Conservation (phyloP, 192 early-diverging fungal species). For the Endogone sp. region DNA sequence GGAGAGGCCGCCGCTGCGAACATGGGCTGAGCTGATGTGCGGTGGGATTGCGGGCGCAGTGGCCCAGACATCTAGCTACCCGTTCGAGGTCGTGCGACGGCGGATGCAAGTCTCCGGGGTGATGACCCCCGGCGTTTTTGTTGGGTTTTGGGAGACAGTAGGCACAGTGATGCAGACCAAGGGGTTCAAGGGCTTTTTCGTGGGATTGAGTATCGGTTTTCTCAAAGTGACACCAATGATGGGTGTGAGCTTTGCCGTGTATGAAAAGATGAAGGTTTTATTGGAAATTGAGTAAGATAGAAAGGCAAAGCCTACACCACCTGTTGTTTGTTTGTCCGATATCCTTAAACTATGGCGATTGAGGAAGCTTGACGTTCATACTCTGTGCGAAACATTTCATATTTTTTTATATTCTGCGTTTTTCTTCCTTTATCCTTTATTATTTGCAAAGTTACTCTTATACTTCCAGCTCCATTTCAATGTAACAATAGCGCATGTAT, state of each 20-base stretch:
- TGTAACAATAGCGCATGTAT: no score
- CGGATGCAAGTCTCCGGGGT: constrained; percentile 80
- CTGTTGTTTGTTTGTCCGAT: neutral
- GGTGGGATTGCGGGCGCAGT: constrained; percentile 84
- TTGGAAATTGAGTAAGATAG: constrained; percentile 43
- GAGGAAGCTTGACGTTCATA: no score
- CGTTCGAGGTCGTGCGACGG: constrained; percentile 86
- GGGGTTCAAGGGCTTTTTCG: constrained; percentile 87
- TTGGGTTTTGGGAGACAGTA: constrained; percentile 55
- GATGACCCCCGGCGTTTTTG: constrained; percentile 42
- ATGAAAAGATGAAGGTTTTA: constrained; percentile 74
- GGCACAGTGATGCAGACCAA: constrained; percentile 57
- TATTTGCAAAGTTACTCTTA: no score
- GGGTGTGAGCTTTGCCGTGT: constrained; percentile 82
- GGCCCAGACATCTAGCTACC: constrained; percentile 87
- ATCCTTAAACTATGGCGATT: neutral
- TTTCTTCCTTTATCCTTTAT: no score
- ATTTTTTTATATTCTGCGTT: neutral
- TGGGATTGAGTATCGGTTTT: constrained; percentile 96
- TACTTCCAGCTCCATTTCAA: no score
- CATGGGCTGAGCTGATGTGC: constrained; percentile 73
- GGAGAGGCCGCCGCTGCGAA: constrained; percentile 49
- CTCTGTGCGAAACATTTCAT: no score
- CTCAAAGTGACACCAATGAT: constrained; percentile 94
- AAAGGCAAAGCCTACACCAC: neutral